Evolutionary conservation across 352 stramenopile genomes (phyloP).

Genomic region (Globisporangium barbulae): DNA sequence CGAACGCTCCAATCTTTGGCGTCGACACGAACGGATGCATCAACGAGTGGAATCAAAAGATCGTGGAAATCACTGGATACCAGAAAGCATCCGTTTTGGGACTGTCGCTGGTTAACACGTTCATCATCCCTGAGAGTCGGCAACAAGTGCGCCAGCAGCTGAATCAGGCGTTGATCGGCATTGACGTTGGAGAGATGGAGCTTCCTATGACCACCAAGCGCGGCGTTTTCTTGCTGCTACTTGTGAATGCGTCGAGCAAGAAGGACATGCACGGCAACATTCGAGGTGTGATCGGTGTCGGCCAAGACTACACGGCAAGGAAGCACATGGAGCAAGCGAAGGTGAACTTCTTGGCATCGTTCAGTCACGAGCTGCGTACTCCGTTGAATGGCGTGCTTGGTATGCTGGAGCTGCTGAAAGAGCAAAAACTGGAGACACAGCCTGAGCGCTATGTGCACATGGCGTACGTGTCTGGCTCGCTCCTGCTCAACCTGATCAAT

Average conservation of each 20-base stretch:
- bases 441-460: constrained; percentile 81
- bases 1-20: constrained; percentile 83
- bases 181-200: constrained; percentile 89
- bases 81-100: constrained; percentile 67
- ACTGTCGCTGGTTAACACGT: constrained; percentile 72
- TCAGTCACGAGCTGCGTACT: constrained; percentile 82
- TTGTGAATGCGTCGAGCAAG: constrained; percentile 84
- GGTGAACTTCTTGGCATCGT: constrained; percentile 85
- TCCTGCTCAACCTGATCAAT: constrained; percentile 91
- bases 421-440: constrained; percentile 65
- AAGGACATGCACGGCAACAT: constrained; percentile 91
- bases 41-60: constrained; percentile 89
- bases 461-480: constrained; percentile 78
- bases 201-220: constrained; percentile 81
- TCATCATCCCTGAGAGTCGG: constrained; percentile 73
- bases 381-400: constrained; percentile 80
- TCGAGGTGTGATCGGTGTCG: constrained; percentile 90
- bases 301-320: constrained; percentile 90
- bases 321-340: constrained; percentile 87
- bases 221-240: constrained; percentile 56
- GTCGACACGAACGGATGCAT: constrained; percentile 80
- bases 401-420: constrained; percentile 80
- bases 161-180: constrained; percentile 79
- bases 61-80: constrained; percentile 81
- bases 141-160: constrained; percentile 64